Evolutionary conservation across 352 stramenopile species (phyloP).

Genomic region (Globisporangium cystogenes): DNA sequence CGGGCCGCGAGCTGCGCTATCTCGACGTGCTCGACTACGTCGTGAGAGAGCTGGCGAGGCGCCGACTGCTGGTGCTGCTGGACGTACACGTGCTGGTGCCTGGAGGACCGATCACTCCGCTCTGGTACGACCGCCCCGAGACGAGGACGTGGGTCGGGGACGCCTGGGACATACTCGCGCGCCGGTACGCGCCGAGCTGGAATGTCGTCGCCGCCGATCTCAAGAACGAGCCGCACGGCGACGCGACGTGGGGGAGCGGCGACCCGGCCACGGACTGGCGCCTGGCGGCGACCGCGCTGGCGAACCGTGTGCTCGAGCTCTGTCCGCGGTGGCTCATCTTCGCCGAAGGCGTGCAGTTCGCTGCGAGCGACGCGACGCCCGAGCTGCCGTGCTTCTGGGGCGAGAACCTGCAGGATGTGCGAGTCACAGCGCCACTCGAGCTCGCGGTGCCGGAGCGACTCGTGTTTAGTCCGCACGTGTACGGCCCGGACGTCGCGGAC

Average conservation of each 20-base stretch:
- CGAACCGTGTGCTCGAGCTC: constrained; percentile 17
- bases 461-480: constrained; percentile 47
- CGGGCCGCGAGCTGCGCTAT: constrained; percentile 26
- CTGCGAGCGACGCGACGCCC: constrained; percentile 16
- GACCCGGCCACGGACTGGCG: constrained; percentile 41
- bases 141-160: constrained; percentile 19
- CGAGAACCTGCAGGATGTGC: constrained; percentile 34
- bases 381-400: constrained; percentile 46
- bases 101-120: constrained; percentile 23
- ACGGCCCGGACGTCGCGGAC: constrained; percentile 32
- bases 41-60: constrained; percentile 20
- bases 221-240: constrained; percentile 54
- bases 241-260: constrained; percentile 35
- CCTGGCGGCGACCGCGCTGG: constrained; percentile 25
- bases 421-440: constrained; percentile 10
- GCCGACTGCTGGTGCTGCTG: constrained; percentile 37
- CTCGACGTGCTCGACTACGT: constrained; percentile 52
- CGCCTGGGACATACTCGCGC: constrained; percentile 31
- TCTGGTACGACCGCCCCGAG: constrained; percentile 35
- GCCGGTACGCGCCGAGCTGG: constrained; percentile 27
- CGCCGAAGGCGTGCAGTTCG: constrained; percentile 41
- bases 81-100: constrained; percentile 43
- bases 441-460: constrained; percentile 34
- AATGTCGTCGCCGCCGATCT: constrained; percentile 49
- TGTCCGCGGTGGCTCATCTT: constrained; percentile 48